Base-by-base conservation (phyloP, 2,329 filamentous ascomycete genomes). In the Acrocalymma vagum region DNA sequence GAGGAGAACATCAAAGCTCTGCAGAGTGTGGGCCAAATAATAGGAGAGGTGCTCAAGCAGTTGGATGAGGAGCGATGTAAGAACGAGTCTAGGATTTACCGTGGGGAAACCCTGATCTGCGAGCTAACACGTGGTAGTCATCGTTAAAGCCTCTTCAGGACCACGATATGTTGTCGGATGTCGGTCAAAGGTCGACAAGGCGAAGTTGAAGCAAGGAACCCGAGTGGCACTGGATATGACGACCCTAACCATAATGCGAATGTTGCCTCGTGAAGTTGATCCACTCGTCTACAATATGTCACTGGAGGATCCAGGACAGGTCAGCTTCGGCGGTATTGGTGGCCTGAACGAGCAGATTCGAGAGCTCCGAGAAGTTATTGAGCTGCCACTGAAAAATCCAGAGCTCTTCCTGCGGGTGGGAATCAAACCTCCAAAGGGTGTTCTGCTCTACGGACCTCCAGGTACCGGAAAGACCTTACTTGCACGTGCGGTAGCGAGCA, bases 251-350 rank as follows among this genome's bases (percentile, higher is more conserved):
- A 99, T 99, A 74, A 99, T 99, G 94, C 90, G 94, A 65, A 99
- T 99, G 94, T 81, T 99, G 30, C 95, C 94, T 45, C 88, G 94
- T 71, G 94, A 99, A 78, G 95, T 99, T 68, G 94, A 99, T 68
- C 94, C 94, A 14, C 81, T 99, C 57, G 94, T 99, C 58, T 99
- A 99, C 83, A 99, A 99, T 80, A 99, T 99, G 94, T 99, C 94
- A 14, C 76, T 99, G 60, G 94, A 99, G 72, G 94, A 99, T 69
- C 94, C 94, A 0, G 94, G 94, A 5, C 93, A 97, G 72, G 87
- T 99, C 72, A 96, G 90, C 78, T 99, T 99, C 73, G 93, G 87
- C 26, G 94, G 95, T 61, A 99, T 99, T 58, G 94, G 94, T 76
- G 94, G 94, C 53, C 75, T 99, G 65, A 99, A 99, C 70, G 94